Evolutionary conservation across 805 yeast species (phyloP).

Genomic region (Myxozyma geophila): DNA sequence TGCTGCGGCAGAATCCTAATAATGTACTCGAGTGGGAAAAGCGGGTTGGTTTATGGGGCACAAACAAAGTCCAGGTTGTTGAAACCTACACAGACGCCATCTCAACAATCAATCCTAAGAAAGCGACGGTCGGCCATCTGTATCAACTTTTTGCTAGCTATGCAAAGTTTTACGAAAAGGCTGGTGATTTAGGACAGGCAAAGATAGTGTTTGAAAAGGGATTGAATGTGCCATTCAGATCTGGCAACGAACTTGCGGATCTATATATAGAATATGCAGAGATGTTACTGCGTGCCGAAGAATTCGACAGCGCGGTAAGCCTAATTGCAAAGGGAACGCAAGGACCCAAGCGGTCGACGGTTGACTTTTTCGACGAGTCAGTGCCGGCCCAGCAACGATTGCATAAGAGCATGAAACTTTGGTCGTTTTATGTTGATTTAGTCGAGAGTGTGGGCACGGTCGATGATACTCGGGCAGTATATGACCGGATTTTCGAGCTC

Average conservation of each 20-base stretch:
- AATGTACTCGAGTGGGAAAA: constrained; percentile 71
- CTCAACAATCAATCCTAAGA: constrained; percentile 64
- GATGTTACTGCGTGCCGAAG: constrained; percentile 57
- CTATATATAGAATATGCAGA: constrained; percentile 81
- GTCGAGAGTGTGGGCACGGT: constrained; percentile 56
- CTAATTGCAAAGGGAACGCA: constrained; percentile 52
- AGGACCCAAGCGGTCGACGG: constrained; percentile 46
- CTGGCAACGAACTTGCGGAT: constrained; percentile 65
- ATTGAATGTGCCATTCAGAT: constrained; percentile 67
- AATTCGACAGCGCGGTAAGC: constrained; percentile 52
- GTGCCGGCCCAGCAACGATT: constrained; percentile 62
- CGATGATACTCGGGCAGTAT: constrained; percentile 49
- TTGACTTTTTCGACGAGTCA: constrained; percentile 49
- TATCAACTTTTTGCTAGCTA: constrained; percentile 72
- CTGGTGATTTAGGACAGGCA: constrained; percentile 62
- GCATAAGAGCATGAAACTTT: constrained; percentile 64
- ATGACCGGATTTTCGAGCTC: constrained; percentile 59
- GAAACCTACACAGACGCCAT: constrained; percentile 69
- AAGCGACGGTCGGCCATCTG: constrained; percentile 49
- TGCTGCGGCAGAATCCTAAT: constrained; percentile 63
- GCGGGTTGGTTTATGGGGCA: constrained; percentile 55
- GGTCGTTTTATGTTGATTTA: constrained; percentile 76
- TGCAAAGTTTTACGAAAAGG: constrained; percentile 64
- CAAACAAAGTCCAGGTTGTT: constrained; percentile 52
- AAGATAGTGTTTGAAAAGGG: constrained; percentile 67